phyloP scores from a whole-genome alignment of 495 filamentous ascomycete species.

The Trichoderma virens region DNA sequence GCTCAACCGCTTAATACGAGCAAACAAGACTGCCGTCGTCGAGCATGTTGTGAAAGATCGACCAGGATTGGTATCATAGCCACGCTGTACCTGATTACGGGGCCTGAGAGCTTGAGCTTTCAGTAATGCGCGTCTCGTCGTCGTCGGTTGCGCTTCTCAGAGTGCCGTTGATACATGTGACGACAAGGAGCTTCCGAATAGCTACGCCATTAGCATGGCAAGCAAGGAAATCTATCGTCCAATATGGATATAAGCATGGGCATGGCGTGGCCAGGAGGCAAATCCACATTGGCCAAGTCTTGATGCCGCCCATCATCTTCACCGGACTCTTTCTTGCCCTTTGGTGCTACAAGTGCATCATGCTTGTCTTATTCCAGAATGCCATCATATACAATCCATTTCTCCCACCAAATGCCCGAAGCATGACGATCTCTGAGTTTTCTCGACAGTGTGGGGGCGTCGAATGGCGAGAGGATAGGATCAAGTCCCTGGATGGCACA shows the following conservation, averaged over 20 bases:
- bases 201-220: background rate
- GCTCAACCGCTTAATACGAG: too few species aligned
- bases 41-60: background rate
- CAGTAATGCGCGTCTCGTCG: background rate
- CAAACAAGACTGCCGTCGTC: background rate
- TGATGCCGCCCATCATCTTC: slow-evolving; percentile 62
- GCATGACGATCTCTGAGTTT: slow-evolving; percentile 57
- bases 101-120: background rate
- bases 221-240: background rate
- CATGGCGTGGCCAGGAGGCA: slow-evolving; percentile 12
- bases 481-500: slow-evolving; percentile 50
- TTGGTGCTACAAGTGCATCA: slow-evolving; percentile 73
- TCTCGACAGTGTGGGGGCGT: slow-evolving; percentile 48
- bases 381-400: slow-evolving; percentile 79
- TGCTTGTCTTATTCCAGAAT: slow-evolving; percentile 75
- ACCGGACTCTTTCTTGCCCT: slow-evolving; percentile 55
- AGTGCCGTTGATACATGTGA: background rate
- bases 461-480: slow-evolving; percentile 52
- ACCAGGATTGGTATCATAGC: background rate
- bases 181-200: background rate
- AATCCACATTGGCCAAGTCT: slow-evolving; percentile 41
- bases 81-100: background rate
- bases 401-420: slow-evolving; percentile 51
- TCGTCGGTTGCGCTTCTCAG: background rate
- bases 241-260: background rate